A percentile compares a stretch with the other conserved stretches of the same genome.
These are phyloP conservation scores for Cardiospermum halicacabum DNA, from an alignment of 345 rosid genomes.

Conservation along the genomic window DNA sequence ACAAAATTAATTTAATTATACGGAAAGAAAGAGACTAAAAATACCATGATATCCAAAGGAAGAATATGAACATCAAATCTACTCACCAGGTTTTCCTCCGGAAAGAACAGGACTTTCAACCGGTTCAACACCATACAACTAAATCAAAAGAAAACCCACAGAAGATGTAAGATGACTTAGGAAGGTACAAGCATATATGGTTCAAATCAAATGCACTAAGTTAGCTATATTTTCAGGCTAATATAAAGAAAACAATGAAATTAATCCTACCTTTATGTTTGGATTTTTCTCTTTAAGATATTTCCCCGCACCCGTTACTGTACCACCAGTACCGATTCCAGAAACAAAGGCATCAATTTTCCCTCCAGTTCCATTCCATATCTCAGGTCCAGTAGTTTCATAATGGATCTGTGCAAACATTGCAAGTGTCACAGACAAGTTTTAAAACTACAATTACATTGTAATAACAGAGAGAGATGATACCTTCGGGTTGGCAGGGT, in stretches of 20 bases:
- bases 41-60: background rate
- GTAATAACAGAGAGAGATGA: background rate
- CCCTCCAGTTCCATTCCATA: conserved; percentile 82
- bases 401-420: conserved; percentile 57
- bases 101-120: conserved; percentile 72
- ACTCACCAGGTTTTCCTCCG: conserved; percentile 89
- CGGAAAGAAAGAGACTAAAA: background rate
- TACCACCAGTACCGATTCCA: conserved; percentile 96
- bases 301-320: conserved; percentile 83
- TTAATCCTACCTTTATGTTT: conserved; percentile 49
- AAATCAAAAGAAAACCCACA: conserved; percentile 10
- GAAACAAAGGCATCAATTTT: conserved; percentile 83
- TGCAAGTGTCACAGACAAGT: background rate
- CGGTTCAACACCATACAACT: conserved; percentile 87
- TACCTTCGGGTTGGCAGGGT: conserved; percentile 91
- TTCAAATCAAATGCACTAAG: background rate
- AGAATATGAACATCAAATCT: background rate
- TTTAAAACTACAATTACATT: conserved; percentile 3
- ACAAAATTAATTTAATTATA: background rate
- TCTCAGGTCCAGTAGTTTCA: conserved; percentile 92
- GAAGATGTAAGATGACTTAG: conserved; percentile 10
- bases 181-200: background rate
- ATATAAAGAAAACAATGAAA: background rate
- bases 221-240: background rate
- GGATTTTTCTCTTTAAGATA: conserved; percentile 80